Percentiles rank a stretch among this genome's conserved stretches.
phyloP scores from a whole-genome alignment of 495 filamentous ascomycete genomes.

The Aspergillus homomorphus region DNA sequence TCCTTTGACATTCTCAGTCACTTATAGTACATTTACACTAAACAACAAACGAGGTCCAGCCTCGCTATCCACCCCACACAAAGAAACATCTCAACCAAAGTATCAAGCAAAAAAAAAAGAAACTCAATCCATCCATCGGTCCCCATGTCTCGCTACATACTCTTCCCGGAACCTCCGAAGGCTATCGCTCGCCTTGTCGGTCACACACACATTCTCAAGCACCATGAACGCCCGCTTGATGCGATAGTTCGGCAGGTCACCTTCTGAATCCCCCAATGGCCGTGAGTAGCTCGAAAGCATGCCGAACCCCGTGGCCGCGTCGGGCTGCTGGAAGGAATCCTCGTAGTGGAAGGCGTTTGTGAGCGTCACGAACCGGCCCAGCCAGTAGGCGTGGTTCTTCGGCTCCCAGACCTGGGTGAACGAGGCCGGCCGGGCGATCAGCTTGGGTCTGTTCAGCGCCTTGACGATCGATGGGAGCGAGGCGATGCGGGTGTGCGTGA shows the following conservation, averaged over 20 bases:
- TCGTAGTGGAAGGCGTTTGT: conserved; percentile 51
- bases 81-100: not conserved
- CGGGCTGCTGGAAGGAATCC: conserved; percentile 32
- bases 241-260: conserved; percentile 27
- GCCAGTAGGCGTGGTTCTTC: conserved; percentile 45
- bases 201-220: conserved; percentile 47
- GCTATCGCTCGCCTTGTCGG: conserved; percentile 46
- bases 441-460: not conserved
- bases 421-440: conserved; percentile 4
- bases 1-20: too few species aligned
- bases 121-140: conserved; percentile 18
- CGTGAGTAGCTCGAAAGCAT: conserved; percentile 25
- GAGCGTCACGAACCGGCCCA: conserved; percentile 54
- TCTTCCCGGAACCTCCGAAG: conserved; percentile 43
- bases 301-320: conserved; percentile 21
- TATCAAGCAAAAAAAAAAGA: not conserved
- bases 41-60: not conserved
- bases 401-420: conserved; percentile 19
- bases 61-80: too few species aligned
- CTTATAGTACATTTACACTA: too few species aligned
- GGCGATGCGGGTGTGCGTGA: not conserved
- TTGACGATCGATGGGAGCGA: not conserved
- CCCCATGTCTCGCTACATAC: conserved; percentile 36
- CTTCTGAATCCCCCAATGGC: conserved; percentile 14
- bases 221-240: conserved; percentile 46